A percentile compares a stretch with the other conserved stretches of the same genome.
Evolutionary conservation across 768 basidiomycete species (phyloP).

Genomic region (Hemileccinum rubropunctum): DNA sequence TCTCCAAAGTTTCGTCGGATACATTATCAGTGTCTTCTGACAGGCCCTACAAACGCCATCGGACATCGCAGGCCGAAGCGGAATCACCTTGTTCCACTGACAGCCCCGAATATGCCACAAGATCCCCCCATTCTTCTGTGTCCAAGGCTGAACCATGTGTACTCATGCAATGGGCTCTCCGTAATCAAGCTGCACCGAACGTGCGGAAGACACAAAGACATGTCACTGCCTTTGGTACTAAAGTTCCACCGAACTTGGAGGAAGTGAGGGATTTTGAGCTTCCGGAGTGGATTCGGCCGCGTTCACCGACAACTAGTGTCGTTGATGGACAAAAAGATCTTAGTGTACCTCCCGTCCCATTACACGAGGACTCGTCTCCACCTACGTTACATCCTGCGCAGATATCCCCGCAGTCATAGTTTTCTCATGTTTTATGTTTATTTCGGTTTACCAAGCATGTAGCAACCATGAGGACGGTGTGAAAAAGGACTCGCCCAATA

Average conservation of each 20-base stretch:
- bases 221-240: slow-evolving; percentile 57
- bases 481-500: background rate
- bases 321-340: slow-evolving; percentile 7
- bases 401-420: slow-evolving; percentile 10
- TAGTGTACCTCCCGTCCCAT: background rate
- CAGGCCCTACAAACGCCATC: slow-evolving; percentile 29
- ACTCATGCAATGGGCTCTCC: slow-evolving; percentile 50
- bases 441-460: slow-evolving; percentile 17
- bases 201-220: slow-evolving; percentile 52
- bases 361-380: slow-evolving; percentile 2
- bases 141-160: slow-evolving; percentile 32
- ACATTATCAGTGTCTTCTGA: slow-evolving; percentile 28
- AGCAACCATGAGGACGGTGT: background rate
- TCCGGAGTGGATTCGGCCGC: slow-evolving; percentile 48
- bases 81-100: slow-evolving; percentile 25
- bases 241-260: slow-evolving; percentile 49
- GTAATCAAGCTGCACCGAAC: slow-evolving; percentile 42
- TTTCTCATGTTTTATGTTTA: slow-evolving; percentile 29
- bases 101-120: slow-evolving; percentile 19
- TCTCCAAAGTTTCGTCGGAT: slow-evolving; percentile 31
- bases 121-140: slow-evolving; percentile 2
- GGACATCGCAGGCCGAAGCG: slow-evolving; percentile 15
- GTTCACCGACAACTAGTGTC: slow-evolving; percentile 17
- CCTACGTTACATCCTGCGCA: slow-evolving; percentile 14
- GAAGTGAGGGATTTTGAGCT: slow-evolving; percentile 53